Percentiles rank a stretch among this genome's conserved stretches.
Conservation (phyloP, 768 basidiomycete genomes). For the Wakefieldia striispora region DNA sequence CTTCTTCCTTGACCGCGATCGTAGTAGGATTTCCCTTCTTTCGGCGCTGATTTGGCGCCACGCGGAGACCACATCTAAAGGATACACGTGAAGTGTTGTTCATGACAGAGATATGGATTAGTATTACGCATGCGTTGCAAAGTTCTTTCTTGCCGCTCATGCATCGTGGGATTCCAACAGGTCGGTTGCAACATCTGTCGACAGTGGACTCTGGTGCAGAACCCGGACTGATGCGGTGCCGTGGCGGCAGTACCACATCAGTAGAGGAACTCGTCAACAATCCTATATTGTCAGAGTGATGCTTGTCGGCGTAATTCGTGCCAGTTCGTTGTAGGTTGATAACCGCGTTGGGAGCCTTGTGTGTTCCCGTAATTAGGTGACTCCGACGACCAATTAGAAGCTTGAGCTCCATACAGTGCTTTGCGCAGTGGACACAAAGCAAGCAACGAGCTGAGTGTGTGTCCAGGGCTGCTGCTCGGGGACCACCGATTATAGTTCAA, state of each 20-base stretch:
- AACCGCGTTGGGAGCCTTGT: conserved; percentile 35
- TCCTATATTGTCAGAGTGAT: conserved; percentile 32
- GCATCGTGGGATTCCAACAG: conserved; percentile 69
- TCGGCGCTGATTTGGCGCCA: conserved; percentile 49
- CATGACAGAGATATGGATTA: conserved; percentile 14
- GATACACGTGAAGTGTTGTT: conserved; percentile 22
- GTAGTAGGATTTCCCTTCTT: conserved; percentile 54
- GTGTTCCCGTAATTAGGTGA: conserved; percentile 27
- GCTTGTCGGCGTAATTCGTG: conserved; percentile 37
- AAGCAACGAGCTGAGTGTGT: conserved; percentile 23
- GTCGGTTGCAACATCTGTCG: conserved; percentile 54
- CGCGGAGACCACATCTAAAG: conserved; percentile 72
- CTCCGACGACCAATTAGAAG: conserved; percentile 41
- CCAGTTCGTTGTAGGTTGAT: conserved; percentile 38
- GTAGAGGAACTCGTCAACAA: conserved; percentile 25
- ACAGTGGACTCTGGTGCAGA: conserved; percentile 46
- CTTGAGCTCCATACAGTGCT: conserved; percentile 25
- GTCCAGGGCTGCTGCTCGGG: conserved; percentile 27
- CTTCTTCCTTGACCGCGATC: conserved; percentile 28
- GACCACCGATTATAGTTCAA: conserved; percentile 31
- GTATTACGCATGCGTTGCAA: conserved; percentile 81
- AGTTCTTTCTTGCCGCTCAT: conserved; percentile 86
- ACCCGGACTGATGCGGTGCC: conserved; percentile 53
- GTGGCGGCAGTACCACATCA: conserved; percentile 56
- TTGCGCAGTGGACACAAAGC: conserved; percentile 31